These are phyloP conservation scores for Eimeria brunetti DNA, from an alignment of 169 alveolate species.

Conservation along the genomic window DNA sequence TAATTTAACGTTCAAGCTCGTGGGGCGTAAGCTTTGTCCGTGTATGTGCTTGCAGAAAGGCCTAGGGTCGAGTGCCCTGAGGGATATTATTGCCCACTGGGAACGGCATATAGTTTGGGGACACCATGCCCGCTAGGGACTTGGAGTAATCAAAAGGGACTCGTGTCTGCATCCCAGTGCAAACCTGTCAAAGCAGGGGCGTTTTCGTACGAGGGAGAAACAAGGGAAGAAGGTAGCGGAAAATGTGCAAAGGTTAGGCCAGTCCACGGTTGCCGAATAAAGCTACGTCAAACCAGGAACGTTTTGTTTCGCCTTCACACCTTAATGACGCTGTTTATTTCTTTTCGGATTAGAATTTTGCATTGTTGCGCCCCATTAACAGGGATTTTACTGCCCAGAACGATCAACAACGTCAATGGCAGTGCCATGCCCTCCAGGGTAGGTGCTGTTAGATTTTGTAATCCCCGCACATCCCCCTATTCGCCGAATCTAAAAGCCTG, in stretches of 20 bases:
- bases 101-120: slow-evolving; percentile 36
- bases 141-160: slow-evolving; percentile 37
- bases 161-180: slow-evolving; percentile 42
- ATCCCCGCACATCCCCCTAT: not conserved
- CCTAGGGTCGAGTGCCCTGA: slow-evolving; percentile 52
- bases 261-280: not conserved
- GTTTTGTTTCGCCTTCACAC: not conserved
- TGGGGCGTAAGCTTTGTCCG: not conserved
- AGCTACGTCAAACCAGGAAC: not conserved
- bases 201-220: slow-evolving; percentile 56
- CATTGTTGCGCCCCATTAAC: not conserved
- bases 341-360: not conserved
- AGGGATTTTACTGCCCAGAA: slow-evolving; percentile 68
- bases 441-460: not conserved
- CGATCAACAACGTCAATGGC: slow-evolving; percentile 69
- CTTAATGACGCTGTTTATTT: not conserved
- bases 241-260: slow-evolving; percentile 62
- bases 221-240: slow-evolving; percentile 35
- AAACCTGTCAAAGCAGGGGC: slow-evolving; percentile 59
- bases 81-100: slow-evolving; percentile 60
- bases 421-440: slow-evolving; percentile 72
- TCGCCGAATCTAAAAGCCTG: not conserved
- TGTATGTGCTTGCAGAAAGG: slow-evolving; percentile 5
- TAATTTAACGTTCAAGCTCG: not conserved
- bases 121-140: slow-evolving; percentile 63